Evolutionary conservation across 495 filamentous ascomycete species (phyloP), one percentile per base, ranked within the genome.

Genomic region (Lepraria neglecta): DNA sequence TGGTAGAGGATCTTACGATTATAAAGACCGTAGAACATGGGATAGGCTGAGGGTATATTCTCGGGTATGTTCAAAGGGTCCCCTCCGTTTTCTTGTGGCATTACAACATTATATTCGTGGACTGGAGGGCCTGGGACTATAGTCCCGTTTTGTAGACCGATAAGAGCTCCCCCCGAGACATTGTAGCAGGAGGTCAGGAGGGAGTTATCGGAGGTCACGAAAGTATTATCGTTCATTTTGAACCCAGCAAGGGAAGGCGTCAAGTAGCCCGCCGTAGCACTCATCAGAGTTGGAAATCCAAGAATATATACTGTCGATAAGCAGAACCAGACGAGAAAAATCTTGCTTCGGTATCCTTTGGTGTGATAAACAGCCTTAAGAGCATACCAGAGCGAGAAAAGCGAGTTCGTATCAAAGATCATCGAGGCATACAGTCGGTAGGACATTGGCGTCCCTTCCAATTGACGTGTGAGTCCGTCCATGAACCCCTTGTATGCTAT

Each of bases 401-500:
- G 28, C 6, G 55, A 57, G 6, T n/a, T 35, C n/a, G 50, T 31
- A 46, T 19, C 27, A 30, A 71, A 70, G 14, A 62, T 67, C 10
- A 68, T 38, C 17, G 68, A 58, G 4, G 64, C 61, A 55, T 68
- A 68, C 35, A 70, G 48, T 10, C 64, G 62, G 56, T 65, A 68
- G 19, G 59, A 63, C 11, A 69, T 61, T 12, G 56, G 40, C 24
- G 67, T 62, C 15, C 47, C 28, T 47, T 71, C 65, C 67, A 70
- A 65, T 24, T 62, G 54, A 21, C 65, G 61, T 3, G 65, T 33
- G 31, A 71, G 48, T 33, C 60, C 70, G 46, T 71, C 70, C 60
- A 67, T 71, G 51, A 67, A 67, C 12, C 68, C 60, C 11, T 55
- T 53, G 35, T 70, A 72, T 38, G 67, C 64, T 4, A 71, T 59